phyloP scores from a whole-genome alignment of 805 yeast species.

The Yamadazyma nakazawae region DNA sequence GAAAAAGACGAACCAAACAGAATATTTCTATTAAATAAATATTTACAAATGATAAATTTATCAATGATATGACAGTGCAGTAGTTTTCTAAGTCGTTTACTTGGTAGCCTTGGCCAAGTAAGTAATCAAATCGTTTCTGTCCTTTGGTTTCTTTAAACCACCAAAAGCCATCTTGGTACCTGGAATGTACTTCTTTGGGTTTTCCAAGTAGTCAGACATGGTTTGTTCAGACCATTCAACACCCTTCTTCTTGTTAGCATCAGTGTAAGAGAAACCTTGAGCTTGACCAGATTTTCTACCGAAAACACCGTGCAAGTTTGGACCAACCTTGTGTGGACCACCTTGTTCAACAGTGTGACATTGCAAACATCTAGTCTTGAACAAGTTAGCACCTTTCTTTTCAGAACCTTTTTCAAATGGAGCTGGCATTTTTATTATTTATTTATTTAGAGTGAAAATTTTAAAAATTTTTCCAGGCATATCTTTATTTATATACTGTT shows the following conservation, averaged over 20 bases:
- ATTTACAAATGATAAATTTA: constrained; percentile 6
- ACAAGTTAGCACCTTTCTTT: constrained; percentile 92
- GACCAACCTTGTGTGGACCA: constrained; percentile 99
- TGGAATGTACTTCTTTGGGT: constrained; percentile 99
- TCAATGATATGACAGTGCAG: constrained; percentile 3
- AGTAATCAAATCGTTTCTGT: constrained; percentile 94
- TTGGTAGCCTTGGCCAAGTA: constrained; percentile 58
- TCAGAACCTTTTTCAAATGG: constrained; percentile 43
- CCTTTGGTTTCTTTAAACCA: constrained; percentile 98
- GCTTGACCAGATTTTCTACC: constrained; percentile 93
- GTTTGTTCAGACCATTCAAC: constrained; percentile 84
- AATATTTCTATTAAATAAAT: constrained; percentile 11
- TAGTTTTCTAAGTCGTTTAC: constrained; percentile 5
- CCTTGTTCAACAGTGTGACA: constrained; percentile 97
- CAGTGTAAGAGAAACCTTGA: constrained; percentile 93
- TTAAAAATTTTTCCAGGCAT: constrained; percentile 1
- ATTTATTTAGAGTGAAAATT: not conserved
- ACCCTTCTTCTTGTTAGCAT: constrained; percentile 96
- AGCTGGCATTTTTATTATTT: constrained; percentile 38
- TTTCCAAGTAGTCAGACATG: constrained; percentile 92
- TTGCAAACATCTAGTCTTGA: constrained; percentile 98
- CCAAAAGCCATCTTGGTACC: constrained; percentile 99
- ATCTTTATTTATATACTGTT: constrained; percentile 4
- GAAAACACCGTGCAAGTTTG: constrained; percentile 92
- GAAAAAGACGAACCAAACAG: constrained; percentile 1